Evolutionary conservation across 768 basidiomycete genomes (phyloP).

Genomic region (Porpolomopsis calyptriformis): DNA sequence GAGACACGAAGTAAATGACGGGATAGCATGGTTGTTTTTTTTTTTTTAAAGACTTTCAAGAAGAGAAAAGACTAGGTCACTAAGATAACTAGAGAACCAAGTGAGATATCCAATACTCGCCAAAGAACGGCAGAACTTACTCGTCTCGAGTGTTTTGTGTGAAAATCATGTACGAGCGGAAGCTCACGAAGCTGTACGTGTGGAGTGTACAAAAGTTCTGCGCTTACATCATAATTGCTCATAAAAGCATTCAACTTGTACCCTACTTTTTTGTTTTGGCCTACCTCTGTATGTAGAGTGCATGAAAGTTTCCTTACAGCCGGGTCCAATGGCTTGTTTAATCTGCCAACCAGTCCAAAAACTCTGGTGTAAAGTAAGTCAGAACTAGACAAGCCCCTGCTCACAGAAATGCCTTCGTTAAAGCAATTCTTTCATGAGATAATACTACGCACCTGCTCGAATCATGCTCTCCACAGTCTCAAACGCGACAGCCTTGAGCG

Average conservation of each 20-base stretch:
- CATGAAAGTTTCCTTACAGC: no score
- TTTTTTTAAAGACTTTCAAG: slow-evolving; percentile 23
- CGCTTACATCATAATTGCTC: no score
- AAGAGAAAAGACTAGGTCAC: slow-evolving; percentile 84
- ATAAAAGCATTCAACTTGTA: no score
- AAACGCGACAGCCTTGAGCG: slow-evolving; percentile 85
- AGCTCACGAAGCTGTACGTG: slow-evolving; percentile 5
- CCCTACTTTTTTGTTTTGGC: no score
- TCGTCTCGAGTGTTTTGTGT: slow-evolving; percentile 85
- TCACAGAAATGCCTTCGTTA: slow-evolving; percentile 5
- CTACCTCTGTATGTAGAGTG: no score
- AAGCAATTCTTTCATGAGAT: not conserved
- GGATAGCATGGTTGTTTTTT: slow-evolving; percentile 39
- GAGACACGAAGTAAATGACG: slow-evolving; percentile 42
- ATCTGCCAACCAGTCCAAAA: slow-evolving; percentile 85
- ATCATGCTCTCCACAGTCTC: slow-evolving; percentile 88
- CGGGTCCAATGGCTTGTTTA: no score
- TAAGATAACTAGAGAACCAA: slow-evolving; percentile 56
- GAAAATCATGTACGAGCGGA: slow-evolving; percentile 57
- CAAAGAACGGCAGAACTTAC: slow-evolving; percentile 31
- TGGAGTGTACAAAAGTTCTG: slow-evolving; percentile 4
- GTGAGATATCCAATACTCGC: slow-evolving; percentile 17
- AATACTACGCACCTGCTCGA: slow-evolving; percentile 58
- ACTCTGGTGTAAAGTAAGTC: slow-evolving; percentile 94
- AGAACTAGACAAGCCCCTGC: slow-evolving; percentile 82